phyloP scores from a whole-genome alignment of 2,329 filamentous ascomycete species.

The Aureobasidium zeae region DNA sequence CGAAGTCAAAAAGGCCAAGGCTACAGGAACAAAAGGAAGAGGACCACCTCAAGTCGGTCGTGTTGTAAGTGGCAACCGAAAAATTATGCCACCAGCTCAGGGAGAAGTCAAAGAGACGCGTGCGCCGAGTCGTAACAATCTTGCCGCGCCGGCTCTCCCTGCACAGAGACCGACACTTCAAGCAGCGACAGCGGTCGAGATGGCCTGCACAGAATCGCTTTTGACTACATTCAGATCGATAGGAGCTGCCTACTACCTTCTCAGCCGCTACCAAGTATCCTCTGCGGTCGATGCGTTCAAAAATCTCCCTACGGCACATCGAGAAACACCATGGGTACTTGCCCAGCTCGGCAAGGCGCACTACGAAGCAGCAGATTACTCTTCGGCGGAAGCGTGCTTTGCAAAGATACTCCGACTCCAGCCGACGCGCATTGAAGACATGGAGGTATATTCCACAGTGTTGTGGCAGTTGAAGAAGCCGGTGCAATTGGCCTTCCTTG shows the following conservation, averaged over 20 bases:
- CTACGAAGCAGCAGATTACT: constrained; percentile 82
- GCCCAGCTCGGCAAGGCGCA: constrained; percentile 83
- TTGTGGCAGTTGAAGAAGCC: constrained; percentile 96
- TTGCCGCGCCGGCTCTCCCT: constrained; percentile 27
- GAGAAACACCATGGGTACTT: constrained; percentile 88
- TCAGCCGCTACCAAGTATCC: constrained; percentile 69
- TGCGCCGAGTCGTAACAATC: constrained; percentile 49
- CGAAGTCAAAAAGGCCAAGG: constrained; percentile 76
- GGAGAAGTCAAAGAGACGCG: constrained; percentile 56
- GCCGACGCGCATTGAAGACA: constrained; percentile 78
- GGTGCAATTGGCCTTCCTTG: constrained; percentile 81
- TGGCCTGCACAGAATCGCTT: constrained; percentile 67
- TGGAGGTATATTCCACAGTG: constrained; percentile 98
- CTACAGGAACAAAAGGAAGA: constrained; percentile 60
- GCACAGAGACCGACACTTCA: constrained; percentile 21
- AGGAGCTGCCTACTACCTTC: constrained; percentile 66
- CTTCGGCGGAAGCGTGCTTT: constrained; percentile 80
- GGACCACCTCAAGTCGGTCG: constrained; percentile 66
- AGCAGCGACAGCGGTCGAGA: constrained; percentile 30
- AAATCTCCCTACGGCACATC: constrained; percentile 61
- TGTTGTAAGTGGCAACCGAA: constrained; percentile 84
- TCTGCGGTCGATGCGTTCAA: constrained; percentile 68
- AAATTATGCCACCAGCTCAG: constrained; percentile 42
- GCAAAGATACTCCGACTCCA: constrained; percentile 67
- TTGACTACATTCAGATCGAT: constrained; percentile 75